Percentiles rank a stretch among this genome's conserved stretches.
These are phyloP conservation scores for Blastobotrys proliferans DNA, from an alignment of 1,139 yeast genomes.

Conservation along the genomic window DNA sequence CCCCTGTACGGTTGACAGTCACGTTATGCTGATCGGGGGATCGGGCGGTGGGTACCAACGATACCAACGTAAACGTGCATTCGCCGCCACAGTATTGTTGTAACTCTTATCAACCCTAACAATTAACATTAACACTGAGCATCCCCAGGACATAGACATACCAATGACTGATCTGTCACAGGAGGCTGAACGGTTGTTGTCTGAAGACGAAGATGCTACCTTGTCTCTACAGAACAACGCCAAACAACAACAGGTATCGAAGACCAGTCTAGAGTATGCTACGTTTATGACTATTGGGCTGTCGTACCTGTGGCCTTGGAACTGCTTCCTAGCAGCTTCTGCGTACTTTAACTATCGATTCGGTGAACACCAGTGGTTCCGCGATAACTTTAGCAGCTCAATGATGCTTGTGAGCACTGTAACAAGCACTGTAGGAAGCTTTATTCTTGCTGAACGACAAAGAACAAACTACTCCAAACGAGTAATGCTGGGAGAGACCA, in stretches of 20 bases:
- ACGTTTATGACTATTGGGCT: conserved; percentile 67
- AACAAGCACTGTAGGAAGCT: conserved; percentile 58
- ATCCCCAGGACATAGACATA: too few species aligned
- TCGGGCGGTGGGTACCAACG: too few species aligned
- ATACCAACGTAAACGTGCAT: too few species aligned
- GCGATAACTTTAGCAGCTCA: conserved; percentile 67
- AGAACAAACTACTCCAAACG: conserved; percentile 61
- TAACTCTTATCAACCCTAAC: too few species aligned
- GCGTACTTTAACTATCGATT: conserved; percentile 73
- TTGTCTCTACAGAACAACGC: too few species aligned
- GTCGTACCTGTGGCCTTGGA: conserved; percentile 87
- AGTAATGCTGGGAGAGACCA: conserved; percentile 52
- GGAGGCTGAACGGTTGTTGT: background rate
- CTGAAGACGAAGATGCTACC: background rate
- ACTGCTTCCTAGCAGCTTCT: conserved; percentile 81
- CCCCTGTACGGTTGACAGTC: background rate
- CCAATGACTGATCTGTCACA: too few species aligned
- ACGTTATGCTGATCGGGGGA: too few species aligned
- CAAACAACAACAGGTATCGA: background rate
- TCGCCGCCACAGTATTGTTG: too few species aligned
- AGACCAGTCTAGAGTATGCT: conserved; percentile 47
- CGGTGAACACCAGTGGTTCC: conserved; percentile 47
- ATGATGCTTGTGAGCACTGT: conserved; percentile 88
- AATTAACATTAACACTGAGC: too few species aligned
- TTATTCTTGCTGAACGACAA: conserved; percentile 57